These are phyloP conservation scores for Penicillium steckii DNA, from an alignment of 495 filamentous ascomycete species.

Conservation along the genomic window DNA sequence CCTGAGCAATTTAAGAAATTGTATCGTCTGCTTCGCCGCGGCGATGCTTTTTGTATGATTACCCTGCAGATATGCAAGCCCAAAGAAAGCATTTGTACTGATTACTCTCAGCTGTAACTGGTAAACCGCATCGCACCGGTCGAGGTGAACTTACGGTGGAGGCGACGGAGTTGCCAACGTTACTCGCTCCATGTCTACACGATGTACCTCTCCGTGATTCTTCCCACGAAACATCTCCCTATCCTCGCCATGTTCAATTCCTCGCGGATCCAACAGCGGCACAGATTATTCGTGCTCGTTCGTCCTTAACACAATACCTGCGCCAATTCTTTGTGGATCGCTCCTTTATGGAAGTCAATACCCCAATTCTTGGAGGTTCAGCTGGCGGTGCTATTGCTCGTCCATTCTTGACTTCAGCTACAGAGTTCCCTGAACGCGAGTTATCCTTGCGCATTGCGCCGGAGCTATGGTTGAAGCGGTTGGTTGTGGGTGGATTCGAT, in stretches of 20 bases:
- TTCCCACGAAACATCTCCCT: conserved; percentile 65
- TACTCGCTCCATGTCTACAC: conserved; percentile 76
- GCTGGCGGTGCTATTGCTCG: conserved; percentile 83
- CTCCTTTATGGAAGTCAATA: conserved; percentile 82
- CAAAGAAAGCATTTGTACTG: not conserved
- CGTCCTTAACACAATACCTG: conserved; percentile 69
- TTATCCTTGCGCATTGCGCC: conserved; percentile 84
- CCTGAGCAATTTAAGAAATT: conserved; percentile 57
- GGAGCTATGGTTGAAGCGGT: conserved; percentile 90
- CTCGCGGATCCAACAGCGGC: conserved; percentile 63
- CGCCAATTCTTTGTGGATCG: conserved; percentile 68
- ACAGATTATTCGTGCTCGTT: conserved; percentile 72
- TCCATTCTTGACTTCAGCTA: conserved; percentile 75
- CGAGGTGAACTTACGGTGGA: conserved; percentile 77
- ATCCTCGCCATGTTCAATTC: conserved; percentile 75
- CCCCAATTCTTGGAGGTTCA: conserved; percentile 74
- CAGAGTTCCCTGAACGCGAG: conserved; percentile 64
- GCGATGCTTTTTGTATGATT: conserved; percentile 74
- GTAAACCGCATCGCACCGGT: conserved; percentile 66
- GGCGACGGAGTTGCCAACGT: conserved; percentile 60
- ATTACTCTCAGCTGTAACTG: conserved; percentile 57
- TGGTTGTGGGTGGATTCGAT: conserved; percentile 88
- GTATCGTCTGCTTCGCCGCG: conserved; percentile 58
- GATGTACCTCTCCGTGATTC: conserved; percentile 64
- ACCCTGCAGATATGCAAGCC: conserved; percentile 14